phyloP scores from a whole-genome alignment of 2,329 filamentous ascomycete species.

The Aspergillus chevalieri region DNA sequence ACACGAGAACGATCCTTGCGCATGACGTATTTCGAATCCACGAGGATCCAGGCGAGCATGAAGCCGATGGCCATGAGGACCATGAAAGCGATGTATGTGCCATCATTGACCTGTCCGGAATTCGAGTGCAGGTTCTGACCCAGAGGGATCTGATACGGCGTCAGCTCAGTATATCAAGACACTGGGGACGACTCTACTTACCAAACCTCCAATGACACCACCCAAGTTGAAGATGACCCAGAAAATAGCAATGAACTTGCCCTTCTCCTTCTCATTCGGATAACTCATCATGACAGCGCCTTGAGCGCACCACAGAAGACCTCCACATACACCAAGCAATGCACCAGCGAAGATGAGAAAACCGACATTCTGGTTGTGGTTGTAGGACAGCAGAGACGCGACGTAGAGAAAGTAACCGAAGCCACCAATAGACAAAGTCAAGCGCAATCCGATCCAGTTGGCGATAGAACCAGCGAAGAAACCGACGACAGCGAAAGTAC shows the following conservation, averaged over 20 bases:
- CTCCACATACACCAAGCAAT: conserved; percentile 45
- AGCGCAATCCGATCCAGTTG: conserved; percentile 39
- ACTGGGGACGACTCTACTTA: conserved; percentile 29
- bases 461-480: conserved; percentile 54
- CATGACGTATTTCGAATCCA: conserved; percentile 65
- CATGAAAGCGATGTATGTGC: conserved; percentile 84
- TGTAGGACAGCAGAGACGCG: conserved; percentile 46
- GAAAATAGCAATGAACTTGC: conserved; percentile 82
- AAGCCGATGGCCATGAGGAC: conserved; percentile 73
- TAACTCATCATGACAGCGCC: conserved; percentile 67
- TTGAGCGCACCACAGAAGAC: conserved; percentile 47
- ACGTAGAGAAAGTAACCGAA: conserved; percentile 47
- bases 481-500: conserved; percentile 61
- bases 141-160: conserved; percentile 33
- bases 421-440: conserved; percentile 41
- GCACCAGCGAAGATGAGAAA: conserved; percentile 47
- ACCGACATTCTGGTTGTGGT: conserved; percentile 43
- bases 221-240: conserved; percentile 95
- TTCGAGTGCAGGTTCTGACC: conserved; percentile 41
- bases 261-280: conserved; percentile 73
- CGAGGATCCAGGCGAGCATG: conserved; percentile 61
- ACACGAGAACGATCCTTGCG: conserved; percentile 72
- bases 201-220: conserved; percentile 74
- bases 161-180: not conserved
- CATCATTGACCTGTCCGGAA: conserved; percentile 49